Percentiles rank a stretch among this genome's conserved stretches.
Conservation (phyloP, 2,329 filamentous ascomycete species). For the Cytospora piceicola region DNA sequence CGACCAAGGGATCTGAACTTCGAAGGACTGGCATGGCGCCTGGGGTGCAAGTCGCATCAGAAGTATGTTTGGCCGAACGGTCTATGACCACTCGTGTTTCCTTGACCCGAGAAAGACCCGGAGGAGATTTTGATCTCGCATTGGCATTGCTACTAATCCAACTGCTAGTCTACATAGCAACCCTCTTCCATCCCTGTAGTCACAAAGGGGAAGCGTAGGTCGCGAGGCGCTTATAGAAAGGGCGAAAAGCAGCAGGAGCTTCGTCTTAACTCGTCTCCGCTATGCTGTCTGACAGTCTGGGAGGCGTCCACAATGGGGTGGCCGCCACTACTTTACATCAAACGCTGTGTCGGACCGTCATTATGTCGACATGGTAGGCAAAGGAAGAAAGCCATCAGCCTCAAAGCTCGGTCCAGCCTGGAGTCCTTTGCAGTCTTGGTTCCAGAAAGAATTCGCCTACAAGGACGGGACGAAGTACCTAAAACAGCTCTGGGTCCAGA, state of each 20-base stretch:
- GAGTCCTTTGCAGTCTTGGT: not conserved
- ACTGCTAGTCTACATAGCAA: not conserved
- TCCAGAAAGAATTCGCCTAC: not conserved
- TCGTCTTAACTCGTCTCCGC: not conserved
- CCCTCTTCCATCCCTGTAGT: not conserved
- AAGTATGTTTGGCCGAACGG: no score
- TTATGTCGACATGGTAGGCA: not conserved
- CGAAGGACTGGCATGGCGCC: no score
- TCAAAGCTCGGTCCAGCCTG: not conserved
- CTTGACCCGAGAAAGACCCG: not conserved
- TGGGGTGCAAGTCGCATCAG: no score
- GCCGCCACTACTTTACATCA: not conserved
- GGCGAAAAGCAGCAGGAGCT: not conserved
- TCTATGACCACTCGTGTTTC: not conserved
- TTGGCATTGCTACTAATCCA: not conserved
- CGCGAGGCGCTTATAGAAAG: not conserved
- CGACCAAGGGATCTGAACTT: no score
- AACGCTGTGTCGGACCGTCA: not conserved
- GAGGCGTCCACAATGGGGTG: not conserved
- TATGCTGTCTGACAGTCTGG: not conserved
- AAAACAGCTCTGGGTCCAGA: not conserved
- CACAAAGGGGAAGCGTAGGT: not conserved
- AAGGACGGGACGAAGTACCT: not conserved
- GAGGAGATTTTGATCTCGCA: not conserved
- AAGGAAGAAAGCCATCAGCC: not conserved